A percentile compares a stretch with the other conserved stretches of the same genome.
Evolutionary conservation across 1,284 basidiomycete genomes (phyloP).

Genomic region (Tilletia horrida): DNA sequence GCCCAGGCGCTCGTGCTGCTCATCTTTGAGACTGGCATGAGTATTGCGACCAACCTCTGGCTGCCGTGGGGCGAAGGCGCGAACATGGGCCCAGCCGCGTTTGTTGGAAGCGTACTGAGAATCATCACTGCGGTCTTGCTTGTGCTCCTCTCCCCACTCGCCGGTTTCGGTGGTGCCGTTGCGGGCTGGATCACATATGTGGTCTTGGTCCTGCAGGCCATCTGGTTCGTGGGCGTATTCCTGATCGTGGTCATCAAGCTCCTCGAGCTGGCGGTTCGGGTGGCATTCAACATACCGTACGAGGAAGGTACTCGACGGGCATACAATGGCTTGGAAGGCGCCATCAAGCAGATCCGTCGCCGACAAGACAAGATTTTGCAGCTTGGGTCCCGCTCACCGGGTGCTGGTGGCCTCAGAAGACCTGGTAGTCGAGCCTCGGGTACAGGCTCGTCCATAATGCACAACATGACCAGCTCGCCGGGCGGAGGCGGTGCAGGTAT

Average conservation of each 20-base stretch:
- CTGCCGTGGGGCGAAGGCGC: slow-evolving; percentile 93
- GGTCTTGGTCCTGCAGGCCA: slow-evolving; percentile 77
- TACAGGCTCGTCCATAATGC: background rate
- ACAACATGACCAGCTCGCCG: background rate
- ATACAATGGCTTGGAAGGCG: slow-evolving; percentile 40
- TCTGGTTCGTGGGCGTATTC: slow-evolving; percentile 75
- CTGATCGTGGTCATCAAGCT: slow-evolving; percentile 81
- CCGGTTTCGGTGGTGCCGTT: slow-evolving; percentile 56
- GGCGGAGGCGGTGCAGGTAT: slow-evolving; percentile 22
- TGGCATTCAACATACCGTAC: slow-evolving; percentile 76
- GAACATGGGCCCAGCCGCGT: slow-evolving; percentile 89
- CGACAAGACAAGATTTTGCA: slow-evolving; percentile 36
- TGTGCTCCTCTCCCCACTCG: slow-evolving; percentile 79
- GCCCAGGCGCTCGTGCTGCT: slow-evolving; percentile 81
- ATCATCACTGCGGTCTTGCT: slow-evolving; percentile 84
- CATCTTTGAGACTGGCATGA: slow-evolving; percentile 56
- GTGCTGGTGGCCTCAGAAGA: slow-evolving; percentile 27
- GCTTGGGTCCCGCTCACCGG: slow-evolving; percentile 19
- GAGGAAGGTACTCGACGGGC: slow-evolving; percentile 60
- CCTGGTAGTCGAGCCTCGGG: slow-evolving; percentile 19
- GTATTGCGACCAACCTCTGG: slow-evolving; percentile 61
- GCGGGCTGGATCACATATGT: slow-evolving; percentile 86
- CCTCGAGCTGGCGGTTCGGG: slow-evolving; percentile 73
- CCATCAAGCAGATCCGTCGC: slow-evolving; percentile 35
- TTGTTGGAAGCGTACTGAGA: slow-evolving; percentile 81